Base-by-base conservation (phyloP, 2,329 filamentous ascomycete genomes). In the Sclerotinia trifoliorum region DNA sequence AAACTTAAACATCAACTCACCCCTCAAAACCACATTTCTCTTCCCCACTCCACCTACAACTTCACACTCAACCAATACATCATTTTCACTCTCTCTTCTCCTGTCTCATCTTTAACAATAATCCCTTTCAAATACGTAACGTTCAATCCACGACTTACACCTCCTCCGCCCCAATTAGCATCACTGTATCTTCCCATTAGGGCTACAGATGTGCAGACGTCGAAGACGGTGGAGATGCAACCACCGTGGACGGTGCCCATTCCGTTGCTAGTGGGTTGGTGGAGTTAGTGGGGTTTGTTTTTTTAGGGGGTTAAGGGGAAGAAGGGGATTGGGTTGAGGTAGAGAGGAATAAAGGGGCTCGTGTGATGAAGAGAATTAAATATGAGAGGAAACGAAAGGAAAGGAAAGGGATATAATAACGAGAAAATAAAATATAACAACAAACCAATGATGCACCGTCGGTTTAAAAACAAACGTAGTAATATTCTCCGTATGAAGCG, bases 21-120 rank as follows among this genome's bases (percentile, higher is more conserved):
- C 57, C 39, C 57, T 46, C 57, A 60, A 60, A 46, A 60, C 57
- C 57, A 60, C 57, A 26, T 44, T 60, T 60, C 57, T 60, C 35
- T 44, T 60, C 10, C 57, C 57, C 39, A 46, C 5, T 1, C 39
- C 42, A 15, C 57, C 57, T 15, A 60, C 57, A 46, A 60, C 57
- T 10, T 60, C 39, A 60, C 57, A 60, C 15, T 60, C 35, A 7
- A 60, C 57, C 15, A 60, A 26, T 2, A 60, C 35, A 26, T 60
- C 57, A 26, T 60, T 46, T 3, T 60, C 21, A 1, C 24, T 39
- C 13, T 55, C 19, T 10, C n/a, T 17, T 11, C 8, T n/a, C 57
- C 57, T 13, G 7, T 17, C 19, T 11, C 57, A n/a, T 60, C 35
- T 19, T 46, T 24, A 21, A 60, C 39, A 19, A 17, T 17, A 46